phyloP scores from a whole-genome alignment of 345 rosid species.

The Adansonia digitata region DNA sequence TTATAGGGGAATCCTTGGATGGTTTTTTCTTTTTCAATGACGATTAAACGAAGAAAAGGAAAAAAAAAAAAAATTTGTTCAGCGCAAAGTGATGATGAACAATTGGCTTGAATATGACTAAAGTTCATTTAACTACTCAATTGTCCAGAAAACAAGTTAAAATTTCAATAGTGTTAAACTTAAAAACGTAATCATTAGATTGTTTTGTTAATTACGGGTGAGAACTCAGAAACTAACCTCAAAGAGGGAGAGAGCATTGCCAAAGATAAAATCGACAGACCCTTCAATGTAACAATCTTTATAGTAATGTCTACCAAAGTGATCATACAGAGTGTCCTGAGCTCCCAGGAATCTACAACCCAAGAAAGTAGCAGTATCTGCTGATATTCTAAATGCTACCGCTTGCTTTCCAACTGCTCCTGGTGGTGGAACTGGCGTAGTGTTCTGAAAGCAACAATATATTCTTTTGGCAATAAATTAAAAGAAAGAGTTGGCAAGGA shows the following conservation, averaged over 20 bases:
- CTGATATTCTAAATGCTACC: constrained; percentile 87
- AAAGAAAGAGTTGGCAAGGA: not conserved
- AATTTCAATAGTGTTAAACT: too few species aligned
- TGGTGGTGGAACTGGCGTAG: constrained; percentile 77
- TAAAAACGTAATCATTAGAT: too few species aligned
- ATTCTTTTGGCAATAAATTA: not conserved
- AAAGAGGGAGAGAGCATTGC: constrained; percentile 84
- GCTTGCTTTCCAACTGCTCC: constrained; percentile 93
- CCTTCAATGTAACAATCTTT: constrained; percentile 95
- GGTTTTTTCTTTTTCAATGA: not conserved
- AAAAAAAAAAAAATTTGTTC: not conserved
- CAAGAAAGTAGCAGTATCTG: constrained; percentile 69
- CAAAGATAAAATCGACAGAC: constrained; percentile 91
- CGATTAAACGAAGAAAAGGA: not conserved
- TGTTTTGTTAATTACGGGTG: not conserved
- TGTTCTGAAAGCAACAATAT: constrained; percentile 47
- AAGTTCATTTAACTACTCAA: too few species aligned
- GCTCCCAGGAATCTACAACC: constrained; percentile 89
- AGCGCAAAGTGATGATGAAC: not conserved
- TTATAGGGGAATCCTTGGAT: constrained; percentile 32
- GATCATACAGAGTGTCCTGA: constrained; percentile 94
- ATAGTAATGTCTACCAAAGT: constrained; percentile 88
- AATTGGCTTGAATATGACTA: too few species aligned
- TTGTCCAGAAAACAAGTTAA: too few species aligned
- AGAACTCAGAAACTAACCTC: constrained; percentile 54